Evolutionary conservation across 768 basidiomycete genomes (phyloP).

Genomic region (Lentinus tigrinus): DNA sequence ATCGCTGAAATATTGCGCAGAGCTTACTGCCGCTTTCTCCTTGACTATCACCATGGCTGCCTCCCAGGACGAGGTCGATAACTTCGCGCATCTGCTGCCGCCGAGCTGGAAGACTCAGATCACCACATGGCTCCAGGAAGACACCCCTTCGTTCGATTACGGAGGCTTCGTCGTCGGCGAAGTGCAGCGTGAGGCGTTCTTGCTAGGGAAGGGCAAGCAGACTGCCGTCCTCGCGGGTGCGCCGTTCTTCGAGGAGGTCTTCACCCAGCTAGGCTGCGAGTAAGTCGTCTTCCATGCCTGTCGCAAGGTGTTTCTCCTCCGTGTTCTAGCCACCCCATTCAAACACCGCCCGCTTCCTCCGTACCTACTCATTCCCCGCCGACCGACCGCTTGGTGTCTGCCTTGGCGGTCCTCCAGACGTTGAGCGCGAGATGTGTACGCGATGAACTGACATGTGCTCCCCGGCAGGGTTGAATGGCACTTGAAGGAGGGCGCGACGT

Average conservation of each 20-base stretch:
- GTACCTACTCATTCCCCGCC: no score
- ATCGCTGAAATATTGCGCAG: no score
- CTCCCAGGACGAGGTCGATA: slow-evolving; percentile 9
- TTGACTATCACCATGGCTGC: slow-evolving; percentile 9
- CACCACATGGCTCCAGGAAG: slow-evolving; percentile 83
- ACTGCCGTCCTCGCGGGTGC: slow-evolving; percentile 85
- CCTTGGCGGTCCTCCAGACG: no score
- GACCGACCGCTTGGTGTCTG: no score
- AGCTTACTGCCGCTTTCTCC: neutral
- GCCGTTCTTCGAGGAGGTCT: slow-evolving; percentile 94
- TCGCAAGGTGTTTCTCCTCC: neutral
- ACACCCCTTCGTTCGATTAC: slow-evolving; percentile 95
- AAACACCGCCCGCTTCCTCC: neutral
- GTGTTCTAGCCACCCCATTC: neutral
- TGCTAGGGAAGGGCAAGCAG: slow-evolving; percentile 86
- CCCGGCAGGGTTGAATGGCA: slow-evolving; percentile 87
- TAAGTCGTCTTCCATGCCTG: slow-evolving; percentile 41
- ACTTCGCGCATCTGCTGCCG: slow-evolving; percentile 74
- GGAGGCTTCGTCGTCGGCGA: slow-evolving; percentile 97
- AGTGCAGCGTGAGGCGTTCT: slow-evolving; percentile 76
- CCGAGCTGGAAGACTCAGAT: slow-evolving; percentile 90
- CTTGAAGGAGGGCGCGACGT: slow-evolving; percentile 76
- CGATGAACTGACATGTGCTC: neutral
- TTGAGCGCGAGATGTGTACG: neutral
- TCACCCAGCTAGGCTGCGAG: slow-evolving; percentile 86